A percentile compares a stretch with the other conserved stretches of the same genome.
Conservation (phyloP, 352 stramenopile species). For the Phytophthora agathidicida region DNA sequence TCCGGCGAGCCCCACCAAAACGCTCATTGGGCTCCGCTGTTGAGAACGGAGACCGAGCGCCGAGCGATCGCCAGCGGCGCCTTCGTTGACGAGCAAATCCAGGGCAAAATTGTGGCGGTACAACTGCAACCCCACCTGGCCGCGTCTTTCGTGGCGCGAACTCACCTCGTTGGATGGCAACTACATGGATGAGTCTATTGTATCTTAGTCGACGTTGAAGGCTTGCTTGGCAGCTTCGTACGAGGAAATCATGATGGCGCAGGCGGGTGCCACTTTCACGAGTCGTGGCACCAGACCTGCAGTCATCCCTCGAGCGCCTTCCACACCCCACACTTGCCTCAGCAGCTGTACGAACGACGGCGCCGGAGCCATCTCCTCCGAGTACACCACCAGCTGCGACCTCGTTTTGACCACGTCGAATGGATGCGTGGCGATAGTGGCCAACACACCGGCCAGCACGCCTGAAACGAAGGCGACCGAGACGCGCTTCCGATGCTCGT, state of each 20-base stretch:
- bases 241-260: constrained; percentile 82
- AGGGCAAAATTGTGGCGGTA: constrained; percentile 30
- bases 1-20: too few species aligned
- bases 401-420: constrained; percentile 97
- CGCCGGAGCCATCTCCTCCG: constrained; percentile 23
- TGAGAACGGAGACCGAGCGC: too few species aligned
- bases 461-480: constrained; percentile 86
- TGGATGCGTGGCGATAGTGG: constrained; percentile 91
- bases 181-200: constrained; percentile 7
- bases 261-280: constrained; percentile 75
- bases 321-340: constrained; percentile 45
- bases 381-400: constrained; percentile 68
- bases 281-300: constrained; percentile 61
- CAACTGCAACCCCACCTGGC: constrained; percentile 1
- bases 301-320: constrained; percentile 51
- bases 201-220: constrained; percentile 42
- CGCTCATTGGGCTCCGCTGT: neutral
- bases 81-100: constrained; percentile 35
- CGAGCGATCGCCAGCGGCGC: too few species aligned
- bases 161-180: neutral
- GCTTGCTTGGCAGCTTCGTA: constrained; percentile 75
- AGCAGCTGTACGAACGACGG: constrained; percentile 52
- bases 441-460: constrained; percentile 79
- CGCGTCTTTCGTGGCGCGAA: neutral
- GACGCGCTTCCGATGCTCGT: constrained; percentile 41